A percentile compares a stretch with the other conserved stretches of the same genome.
Conservation (phyloP, 768 basidiomycete genomes). For the Russula earlei region DNA sequence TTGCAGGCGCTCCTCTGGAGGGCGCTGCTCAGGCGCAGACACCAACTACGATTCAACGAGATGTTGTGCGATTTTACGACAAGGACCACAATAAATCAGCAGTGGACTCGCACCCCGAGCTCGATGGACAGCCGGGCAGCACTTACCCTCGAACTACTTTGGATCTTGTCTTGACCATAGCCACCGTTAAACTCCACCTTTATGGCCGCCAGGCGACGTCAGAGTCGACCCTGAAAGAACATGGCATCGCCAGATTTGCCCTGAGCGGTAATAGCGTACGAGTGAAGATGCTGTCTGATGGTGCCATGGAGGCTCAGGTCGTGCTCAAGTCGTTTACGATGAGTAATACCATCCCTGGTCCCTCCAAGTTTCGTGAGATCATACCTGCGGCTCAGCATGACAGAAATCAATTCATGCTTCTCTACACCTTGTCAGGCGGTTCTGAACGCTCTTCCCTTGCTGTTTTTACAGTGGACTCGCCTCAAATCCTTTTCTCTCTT, state of each 20-base stretch:
- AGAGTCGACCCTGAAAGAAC: conserved; percentile 51
- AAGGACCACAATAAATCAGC: conserved; percentile 15
- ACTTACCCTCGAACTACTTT: conserved; percentile 48
- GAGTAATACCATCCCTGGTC: conserved; percentile 75
- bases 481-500: conserved; percentile 83
- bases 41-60: conserved; percentile 15
- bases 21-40: conserved; percentile 27
- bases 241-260: conserved; percentile 80
- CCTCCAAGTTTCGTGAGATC: conserved; percentile 85
- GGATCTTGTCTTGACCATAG: conserved; percentile 64
- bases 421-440: conserved; percentile 72
- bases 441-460: conserved; percentile 49
- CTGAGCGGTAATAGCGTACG: conserved; percentile 71
- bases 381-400: conserved; percentile 86
- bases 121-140: conserved; percentile 30
- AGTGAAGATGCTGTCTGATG: conserved; percentile 73
- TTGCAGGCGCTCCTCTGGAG: conserved; percentile 42
- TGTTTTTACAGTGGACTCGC: conserved; percentile 84
- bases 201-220: conserved; percentile 61
- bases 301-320: conserved; percentile 80
- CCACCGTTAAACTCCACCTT: conserved; percentile 72
- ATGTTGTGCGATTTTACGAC: conserved; percentile 14
- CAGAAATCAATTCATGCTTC: conserved; percentile 86
- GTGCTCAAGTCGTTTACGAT: conserved; percentile 87
- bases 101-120: conserved; percentile 49